Conservation (phyloP, 2,329 filamentous ascomycete species). For the Cordyceps javanica region DNA sequence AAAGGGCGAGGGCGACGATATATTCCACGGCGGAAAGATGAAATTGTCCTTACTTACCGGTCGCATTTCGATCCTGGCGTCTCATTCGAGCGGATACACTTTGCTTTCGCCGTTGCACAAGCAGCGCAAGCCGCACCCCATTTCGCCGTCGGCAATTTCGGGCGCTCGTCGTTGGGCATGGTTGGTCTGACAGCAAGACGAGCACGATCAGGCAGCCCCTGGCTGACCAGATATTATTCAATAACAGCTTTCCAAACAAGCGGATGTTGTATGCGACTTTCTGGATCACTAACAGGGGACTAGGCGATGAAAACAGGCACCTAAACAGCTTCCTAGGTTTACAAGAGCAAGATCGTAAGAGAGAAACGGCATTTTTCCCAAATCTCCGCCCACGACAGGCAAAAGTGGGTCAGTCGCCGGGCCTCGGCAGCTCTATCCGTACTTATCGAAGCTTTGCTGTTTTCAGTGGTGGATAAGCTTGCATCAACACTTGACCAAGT, state of each 20-base stretch:
- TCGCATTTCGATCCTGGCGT: conserved; percentile 37
- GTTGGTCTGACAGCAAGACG: not conserved
- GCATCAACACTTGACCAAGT: not conserved
- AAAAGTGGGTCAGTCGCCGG: not conserved
- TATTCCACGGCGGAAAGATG: not conserved
- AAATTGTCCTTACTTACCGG: conserved; percentile 24
- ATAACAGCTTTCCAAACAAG: not conserved
- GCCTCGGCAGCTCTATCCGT: not conserved
- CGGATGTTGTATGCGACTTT: not conserved
- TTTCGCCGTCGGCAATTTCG: conserved; percentile 33
- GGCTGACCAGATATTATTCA: not conserved
- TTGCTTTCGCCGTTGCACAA: conserved; percentile 44
- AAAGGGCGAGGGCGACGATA: not conserved
- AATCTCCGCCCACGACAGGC: conserved; percentile 5
- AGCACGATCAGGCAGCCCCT: not conserved
- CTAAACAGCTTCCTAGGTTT: not conserved
- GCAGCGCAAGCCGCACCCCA: conserved; percentile 45
- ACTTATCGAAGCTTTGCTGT: too few relatives aligned
- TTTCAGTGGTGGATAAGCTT: not conserved
- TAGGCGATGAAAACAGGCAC: not conserved
- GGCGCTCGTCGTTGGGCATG: conserved; percentile 18
- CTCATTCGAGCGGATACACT: conserved; percentile 39
- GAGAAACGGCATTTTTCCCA: conserved; percentile 12
- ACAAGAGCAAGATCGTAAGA: not conserved
- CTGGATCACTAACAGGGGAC: not conserved